phyloP scores from a whole-genome alignment of 345 rosid species.

The Firmiana major region DNA sequence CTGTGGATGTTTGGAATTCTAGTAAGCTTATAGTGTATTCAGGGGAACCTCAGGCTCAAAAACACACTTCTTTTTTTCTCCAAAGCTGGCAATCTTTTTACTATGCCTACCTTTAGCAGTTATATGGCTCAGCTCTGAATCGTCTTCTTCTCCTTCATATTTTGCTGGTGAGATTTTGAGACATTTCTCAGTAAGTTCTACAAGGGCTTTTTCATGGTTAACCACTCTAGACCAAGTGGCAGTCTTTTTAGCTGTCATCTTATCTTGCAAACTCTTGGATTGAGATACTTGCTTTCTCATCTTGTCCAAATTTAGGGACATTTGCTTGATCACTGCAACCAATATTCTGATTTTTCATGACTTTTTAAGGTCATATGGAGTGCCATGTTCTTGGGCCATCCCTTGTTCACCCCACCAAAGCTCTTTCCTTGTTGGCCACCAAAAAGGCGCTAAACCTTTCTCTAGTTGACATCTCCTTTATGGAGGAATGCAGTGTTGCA shows the following conservation, averaged over 20 bases:
- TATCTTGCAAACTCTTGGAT: constrained; percentile 67
- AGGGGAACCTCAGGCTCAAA: background rate
- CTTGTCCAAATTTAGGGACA: constrained; percentile 40
- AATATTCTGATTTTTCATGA: constrained; percentile 68
- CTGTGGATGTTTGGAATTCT: background rate
- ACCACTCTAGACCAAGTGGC: constrained; percentile 56
- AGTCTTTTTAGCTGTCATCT: constrained; percentile 64
- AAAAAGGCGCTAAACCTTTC: constrained; percentile 58
- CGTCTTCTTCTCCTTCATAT: background rate
- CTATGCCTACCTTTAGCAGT: background rate
- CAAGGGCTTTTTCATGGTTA: constrained; percentile 50
- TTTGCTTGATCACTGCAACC: constrained; percentile 65
- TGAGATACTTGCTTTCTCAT: constrained; percentile 49
- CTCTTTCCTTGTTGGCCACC: constrained; percentile 69
- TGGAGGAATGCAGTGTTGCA: constrained; percentile 66
- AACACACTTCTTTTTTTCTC: constrained; percentile 3
- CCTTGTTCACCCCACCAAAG: constrained; percentile 75
- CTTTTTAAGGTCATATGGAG: constrained; percentile 68
- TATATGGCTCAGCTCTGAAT: background rate
- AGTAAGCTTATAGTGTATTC: background rate
- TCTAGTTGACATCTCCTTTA: constrained; percentile 58
- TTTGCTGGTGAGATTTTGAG: constrained; percentile 31
- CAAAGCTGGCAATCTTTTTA: background rate
- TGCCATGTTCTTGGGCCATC: constrained; percentile 38
- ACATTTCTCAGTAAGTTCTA: constrained; percentile 23